A percentile compares a stretch with the other conserved stretches of the same genome.
Conservation (phyloP, 2,329 filamentous ascomycete genomes). For the Periconia macrospinosa region DNA sequence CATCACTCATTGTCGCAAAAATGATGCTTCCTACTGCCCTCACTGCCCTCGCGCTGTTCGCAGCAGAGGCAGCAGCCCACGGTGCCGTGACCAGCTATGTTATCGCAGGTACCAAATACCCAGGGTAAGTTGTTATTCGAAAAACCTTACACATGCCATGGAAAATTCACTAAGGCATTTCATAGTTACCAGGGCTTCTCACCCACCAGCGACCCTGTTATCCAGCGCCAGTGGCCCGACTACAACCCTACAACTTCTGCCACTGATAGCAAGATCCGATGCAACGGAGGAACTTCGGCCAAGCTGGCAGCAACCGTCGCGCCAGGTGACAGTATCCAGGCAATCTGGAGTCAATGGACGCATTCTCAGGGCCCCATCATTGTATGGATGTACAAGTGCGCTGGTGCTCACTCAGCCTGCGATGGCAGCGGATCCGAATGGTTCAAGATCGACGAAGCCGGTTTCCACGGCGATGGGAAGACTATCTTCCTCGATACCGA, state of each 20-base stretch:
- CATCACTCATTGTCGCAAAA: constrained; percentile 6
- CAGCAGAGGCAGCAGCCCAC: constrained; percentile 34
- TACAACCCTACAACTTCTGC: constrained; percentile 58
- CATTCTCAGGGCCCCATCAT: constrained; percentile 62
- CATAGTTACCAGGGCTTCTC: constrained; percentile 56
- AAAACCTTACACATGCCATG: constrained; percentile 10
- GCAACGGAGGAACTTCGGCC: constrained; percentile 52
- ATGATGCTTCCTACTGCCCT: constrained; percentile 43
- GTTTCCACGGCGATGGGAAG: background rate
- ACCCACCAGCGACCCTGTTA: constrained; percentile 50
- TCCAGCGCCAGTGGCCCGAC: constrained; percentile 60
- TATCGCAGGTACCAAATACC: constrained; percentile 33
- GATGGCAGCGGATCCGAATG: constrained; percentile 56
- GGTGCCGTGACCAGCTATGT: constrained; percentile 38
- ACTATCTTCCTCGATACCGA: background rate
- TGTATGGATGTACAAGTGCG: constrained; percentile 58
- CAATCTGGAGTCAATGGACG: constrained; percentile 61
- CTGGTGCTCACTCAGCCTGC: constrained; percentile 50
- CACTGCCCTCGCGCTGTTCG: constrained; percentile 32
- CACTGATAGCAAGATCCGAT: constrained; percentile 54
- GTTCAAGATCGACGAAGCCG: constrained; percentile 52
- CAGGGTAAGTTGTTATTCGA: constrained; percentile 25
- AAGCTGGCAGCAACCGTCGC: constrained; percentile 49
- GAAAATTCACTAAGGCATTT: constrained; percentile 39
- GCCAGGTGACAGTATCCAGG: constrained; percentile 55